A percentile compares a stretch with the other conserved stretches of the same genome.
These are phyloP conservation scores for Rosa lucieae DNA, from an alignment of 306 rosid species.

Conservation along the genomic window DNA sequence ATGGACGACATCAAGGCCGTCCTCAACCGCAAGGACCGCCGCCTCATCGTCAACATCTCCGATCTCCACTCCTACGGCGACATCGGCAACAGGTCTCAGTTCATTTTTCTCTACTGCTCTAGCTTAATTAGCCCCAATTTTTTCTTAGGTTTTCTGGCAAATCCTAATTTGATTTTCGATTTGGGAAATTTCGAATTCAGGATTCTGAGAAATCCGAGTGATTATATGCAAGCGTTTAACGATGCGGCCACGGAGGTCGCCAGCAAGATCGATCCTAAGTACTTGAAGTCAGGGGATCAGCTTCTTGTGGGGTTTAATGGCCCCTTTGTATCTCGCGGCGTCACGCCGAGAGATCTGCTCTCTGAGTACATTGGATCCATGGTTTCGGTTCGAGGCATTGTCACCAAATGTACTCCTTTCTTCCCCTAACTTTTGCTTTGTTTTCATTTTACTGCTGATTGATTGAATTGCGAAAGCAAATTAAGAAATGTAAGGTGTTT, in stretches of 20 bases:
- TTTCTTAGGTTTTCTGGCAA: not conserved
- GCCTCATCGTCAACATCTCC: conserved; percentile 83
- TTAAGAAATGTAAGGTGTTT: not conserved
- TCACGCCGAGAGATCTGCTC: conserved; percentile 87
- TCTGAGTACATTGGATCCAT: conserved; percentile 88
- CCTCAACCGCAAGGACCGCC: conserved; percentile 83
- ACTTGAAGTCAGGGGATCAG: conserved; percentile 87
- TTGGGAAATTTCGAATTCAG: conserved; percentile 30
- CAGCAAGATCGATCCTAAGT: conserved; percentile 66
- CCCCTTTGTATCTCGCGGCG: conserved; percentile 84
- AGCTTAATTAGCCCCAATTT: not conserved
- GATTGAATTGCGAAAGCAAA: not conserved
- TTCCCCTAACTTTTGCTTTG: not conserved
- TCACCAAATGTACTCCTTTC: conserved; percentile 73
- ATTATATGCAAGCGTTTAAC: conserved; percentile 79
- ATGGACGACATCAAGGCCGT: conserved; percentile 79
- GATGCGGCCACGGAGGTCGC: conserved; percentile 91
- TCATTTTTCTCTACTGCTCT: not conserved
- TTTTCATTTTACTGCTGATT: not conserved
- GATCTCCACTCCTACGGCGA: conserved; percentile 89
- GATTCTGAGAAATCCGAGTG: conserved; percentile 81
- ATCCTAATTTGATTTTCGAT: not conserved
- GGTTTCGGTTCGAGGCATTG: conserved; percentile 95
- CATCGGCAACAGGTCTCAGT: conserved; percentile 67
- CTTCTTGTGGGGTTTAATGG: conserved; percentile 90